Conservation (phyloP, 371 early-diverging fungal genomes). For the Globomyces sp. region DNA sequence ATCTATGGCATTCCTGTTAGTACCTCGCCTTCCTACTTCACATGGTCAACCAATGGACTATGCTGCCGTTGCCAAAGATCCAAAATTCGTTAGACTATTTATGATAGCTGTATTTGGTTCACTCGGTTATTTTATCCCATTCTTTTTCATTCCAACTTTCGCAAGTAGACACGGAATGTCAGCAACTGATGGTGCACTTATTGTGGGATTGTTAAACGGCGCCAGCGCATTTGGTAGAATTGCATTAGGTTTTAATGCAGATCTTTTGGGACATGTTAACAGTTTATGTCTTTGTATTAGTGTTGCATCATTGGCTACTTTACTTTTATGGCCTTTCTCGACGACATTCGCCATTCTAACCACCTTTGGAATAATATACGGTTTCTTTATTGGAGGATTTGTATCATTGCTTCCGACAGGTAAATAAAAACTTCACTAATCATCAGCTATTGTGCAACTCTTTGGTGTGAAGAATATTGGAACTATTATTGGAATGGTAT, state of each 20-base stretch:
- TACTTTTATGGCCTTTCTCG: slow-evolving; percentile 65
- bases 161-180: slow-evolving; percentile 44
- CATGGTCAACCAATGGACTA: slow-evolving; percentile 9
- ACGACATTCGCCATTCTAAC: slow-evolving; percentile 44
- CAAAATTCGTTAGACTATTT: slow-evolving; percentile 14
- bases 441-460: slow-evolving; percentile 42
- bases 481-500: slow-evolving; percentile 55
- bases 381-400: slow-evolving; percentile 60
- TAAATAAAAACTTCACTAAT: no score
- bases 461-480: slow-evolving; percentile 55
- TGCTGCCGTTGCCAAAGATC: slow-evolving; percentile 1
- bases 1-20: background rate
- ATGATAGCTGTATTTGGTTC: slow-evolving; percentile 39
- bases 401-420: slow-evolving; percentile 51
- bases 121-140: slow-evolving; percentile 58
- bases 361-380: slow-evolving; percentile 57
- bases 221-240: slow-evolving; percentile 65
- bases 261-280: slow-evolving; percentile 58
- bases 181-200: slow-evolving; percentile 41
- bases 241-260: slow-evolving; percentile 58
- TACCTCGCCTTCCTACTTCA: background rate
- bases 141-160: slow-evolving; percentile 52
- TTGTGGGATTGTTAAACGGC: slow-evolving; percentile 55
- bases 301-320: slow-evolving; percentile 46
- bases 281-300: slow-evolving; percentile 47